A percentile compares a stretch with the other conserved stretches of the same genome.
These are phyloP conservation scores for Plasmodium chabaudi DNA, from an alignment of 169 alveolate genomes.

Conservation along the genomic window DNA sequence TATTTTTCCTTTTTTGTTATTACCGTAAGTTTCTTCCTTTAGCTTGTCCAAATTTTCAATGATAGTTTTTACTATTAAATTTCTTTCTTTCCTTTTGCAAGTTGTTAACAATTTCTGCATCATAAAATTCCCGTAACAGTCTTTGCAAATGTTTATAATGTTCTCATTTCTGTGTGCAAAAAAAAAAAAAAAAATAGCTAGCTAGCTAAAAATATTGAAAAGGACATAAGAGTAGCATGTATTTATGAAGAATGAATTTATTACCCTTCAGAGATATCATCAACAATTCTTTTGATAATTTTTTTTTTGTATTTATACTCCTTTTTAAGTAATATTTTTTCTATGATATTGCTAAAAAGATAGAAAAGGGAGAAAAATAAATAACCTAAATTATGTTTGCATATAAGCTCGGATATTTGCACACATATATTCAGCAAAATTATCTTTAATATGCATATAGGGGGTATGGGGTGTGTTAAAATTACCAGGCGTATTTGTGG, in stretches of 20 bases:
- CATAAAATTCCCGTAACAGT: slow-evolving; percentile 73
- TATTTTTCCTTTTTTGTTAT: background rate
- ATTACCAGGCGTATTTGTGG: slow-evolving; percentile 75
- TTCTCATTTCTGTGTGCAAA: slow-evolving; percentile 36
- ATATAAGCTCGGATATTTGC: background rate
- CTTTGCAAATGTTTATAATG: slow-evolving; percentile 70
- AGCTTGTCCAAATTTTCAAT: slow-evolving; percentile 38
- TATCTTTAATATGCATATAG: background rate
- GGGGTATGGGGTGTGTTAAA: background rate
- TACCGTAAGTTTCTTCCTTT: slow-evolving; percentile 70
- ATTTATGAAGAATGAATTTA: background rate
- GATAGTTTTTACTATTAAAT: slow-evolving; percentile 32
- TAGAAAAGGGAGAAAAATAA: background rate
- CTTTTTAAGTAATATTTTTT: slow-evolving; percentile 59
- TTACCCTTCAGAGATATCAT: slow-evolving; percentile 57
- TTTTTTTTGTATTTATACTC: slow-evolving; percentile 62
- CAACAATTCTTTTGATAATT: slow-evolving; percentile 56
- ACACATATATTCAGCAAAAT: background rate
- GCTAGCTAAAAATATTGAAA: background rate
- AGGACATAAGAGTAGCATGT: background rate
- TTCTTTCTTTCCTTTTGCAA: slow-evolving; percentile 41
- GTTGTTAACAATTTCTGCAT: slow-evolving; percentile 66
- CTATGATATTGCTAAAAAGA: slow-evolving; percentile 54
- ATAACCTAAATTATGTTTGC: slow-evolving; percentile 2
- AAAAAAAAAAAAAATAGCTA: background rate